Evolutionary conservation across 78 protist species (phyloP).

Genomic region (Tieghemostelium lacteum): DNA sequence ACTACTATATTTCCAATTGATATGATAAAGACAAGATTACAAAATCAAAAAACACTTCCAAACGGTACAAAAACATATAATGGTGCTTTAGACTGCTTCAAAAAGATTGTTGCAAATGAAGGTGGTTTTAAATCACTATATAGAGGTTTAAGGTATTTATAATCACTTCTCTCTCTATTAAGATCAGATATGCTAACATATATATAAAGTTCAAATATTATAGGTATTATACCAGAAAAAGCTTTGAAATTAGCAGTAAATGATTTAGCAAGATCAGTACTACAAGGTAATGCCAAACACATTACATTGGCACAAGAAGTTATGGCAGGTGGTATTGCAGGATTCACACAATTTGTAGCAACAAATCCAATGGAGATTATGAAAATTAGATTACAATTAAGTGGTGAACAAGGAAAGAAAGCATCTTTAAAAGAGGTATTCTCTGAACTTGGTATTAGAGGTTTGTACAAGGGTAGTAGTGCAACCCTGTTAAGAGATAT

Average conservation of each 20-base stretch:
- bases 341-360: slow-evolving; percentile 86
- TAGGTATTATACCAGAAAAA: slow-evolving; percentile 91
- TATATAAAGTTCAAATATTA: slow-evolving; percentile 11
- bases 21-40: slow-evolving; percentile 87
- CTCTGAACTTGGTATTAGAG: slow-evolving; percentile 79
- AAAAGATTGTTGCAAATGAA: slow-evolving; percentile 61
- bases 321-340: slow-evolving; percentile 85
- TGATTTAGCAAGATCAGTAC: slow-evolving; percentile 65
- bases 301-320: slow-evolving; percentile 74
- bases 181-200: too few relatives aligned
- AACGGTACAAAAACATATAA: slow-evolving; percentile 58
- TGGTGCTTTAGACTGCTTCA: slow-evolving; percentile 66
- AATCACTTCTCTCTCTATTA: too few relatives aligned
- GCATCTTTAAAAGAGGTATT: slow-evolving; percentile 52
- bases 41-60: slow-evolving; percentile 47
- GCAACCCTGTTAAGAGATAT: slow-evolving; percentile 87
- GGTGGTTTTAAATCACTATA: slow-evolving; percentile 71
- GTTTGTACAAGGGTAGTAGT: slow-evolving; percentile 87
- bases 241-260: slow-evolving; percentile 88
- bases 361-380: slow-evolving; percentile 88
- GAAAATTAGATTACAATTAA: slow-evolving; percentile 32
- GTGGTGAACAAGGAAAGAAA: slow-evolving; percentile 42
- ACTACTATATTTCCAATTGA: slow-evolving; percentile 85
- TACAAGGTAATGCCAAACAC: slow-evolving; percentile 34
- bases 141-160: slow-evolving; percentile 57